phyloP scores from a whole-genome alignment of 352 stramenopile genomes.

The Phytophthora sp. region DNA sequence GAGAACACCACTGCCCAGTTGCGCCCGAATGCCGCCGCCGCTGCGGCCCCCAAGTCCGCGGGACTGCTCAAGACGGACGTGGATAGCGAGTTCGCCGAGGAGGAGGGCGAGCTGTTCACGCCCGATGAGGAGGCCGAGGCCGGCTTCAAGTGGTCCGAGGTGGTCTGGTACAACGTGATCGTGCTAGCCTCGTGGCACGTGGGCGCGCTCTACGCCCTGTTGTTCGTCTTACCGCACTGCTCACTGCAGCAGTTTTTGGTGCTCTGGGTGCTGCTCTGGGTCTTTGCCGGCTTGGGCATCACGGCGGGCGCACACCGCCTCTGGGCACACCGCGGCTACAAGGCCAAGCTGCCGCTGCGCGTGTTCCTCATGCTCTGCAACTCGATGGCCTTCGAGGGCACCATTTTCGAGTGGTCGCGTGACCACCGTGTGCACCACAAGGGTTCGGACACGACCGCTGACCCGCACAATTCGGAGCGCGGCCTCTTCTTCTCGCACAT shows the following conservation, averaged over 20 bases:
- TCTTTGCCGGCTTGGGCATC: constrained; percentile 94
- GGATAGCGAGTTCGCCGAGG: constrained; percentile 43
- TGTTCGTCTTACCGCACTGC: constrained; percentile 61
- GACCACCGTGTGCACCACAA: constrained; percentile 99
- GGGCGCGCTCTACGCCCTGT: constrained; percentile 73
- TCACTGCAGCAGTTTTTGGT: constrained; percentile 55
- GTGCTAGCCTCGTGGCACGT: constrained; percentile 72
- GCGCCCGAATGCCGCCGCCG: constrained; percentile 5
- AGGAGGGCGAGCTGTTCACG: constrained; percentile 45
- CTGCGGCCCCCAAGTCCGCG: not conserved
- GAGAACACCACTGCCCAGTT: constrained; percentile 1
- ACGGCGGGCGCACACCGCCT: constrained; percentile 97
- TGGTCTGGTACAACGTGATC: constrained; percentile 90
- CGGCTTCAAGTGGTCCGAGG: constrained; percentile 65
- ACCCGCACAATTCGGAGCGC: constrained; percentile 96
- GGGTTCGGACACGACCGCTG: constrained; percentile 94
- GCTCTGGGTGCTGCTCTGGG: constrained; percentile 73
- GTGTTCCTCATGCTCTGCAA: constrained; percentile 98
- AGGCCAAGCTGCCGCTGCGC: constrained; percentile 89
- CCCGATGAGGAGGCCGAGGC: constrained; percentile 40
- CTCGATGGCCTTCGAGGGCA: constrained; percentile 97
- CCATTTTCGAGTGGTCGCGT: constrained; percentile 98
- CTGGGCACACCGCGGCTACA: constrained; percentile 97
- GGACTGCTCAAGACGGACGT: constrained; percentile 23
- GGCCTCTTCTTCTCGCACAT: constrained; percentile 99